phyloP scores from a whole-genome alignment of 1,139 yeast genomes.

The Candida neerlandica region DNA sequence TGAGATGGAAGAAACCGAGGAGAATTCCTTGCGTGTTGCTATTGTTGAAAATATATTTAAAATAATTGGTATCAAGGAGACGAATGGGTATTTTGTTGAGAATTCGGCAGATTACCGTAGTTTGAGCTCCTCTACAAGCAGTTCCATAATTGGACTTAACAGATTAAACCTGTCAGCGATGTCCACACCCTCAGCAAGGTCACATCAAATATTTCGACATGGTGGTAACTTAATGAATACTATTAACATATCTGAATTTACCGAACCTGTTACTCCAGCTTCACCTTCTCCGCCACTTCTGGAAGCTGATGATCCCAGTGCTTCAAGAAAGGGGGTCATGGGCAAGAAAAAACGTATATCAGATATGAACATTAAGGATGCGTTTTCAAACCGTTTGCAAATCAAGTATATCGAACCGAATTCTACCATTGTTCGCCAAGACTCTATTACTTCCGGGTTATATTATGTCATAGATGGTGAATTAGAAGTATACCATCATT shows the following conservation, averaged over 20 bases:
- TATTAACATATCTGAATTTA: conserved; percentile 10
- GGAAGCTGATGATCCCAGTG: background rate
- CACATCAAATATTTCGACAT: conserved; percentile 8
- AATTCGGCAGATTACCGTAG: conserved; percentile 8
- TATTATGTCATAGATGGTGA: conserved; percentile 79
- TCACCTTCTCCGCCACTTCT: background rate
- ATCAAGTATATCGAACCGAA: conserved; percentile 59
- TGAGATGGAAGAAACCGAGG: conserved; percentile 74
- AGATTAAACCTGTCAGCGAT: conserved; percentile 6
- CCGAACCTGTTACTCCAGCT: background rate
- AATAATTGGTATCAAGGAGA: conserved; percentile 62
- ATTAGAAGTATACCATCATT: conserved; percentile 56
- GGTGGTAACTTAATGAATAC: conserved; percentile 14
- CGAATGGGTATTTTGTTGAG: conserved; percentile 11
- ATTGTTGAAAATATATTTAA: conserved; percentile 76
- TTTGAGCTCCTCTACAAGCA: conserved; percentile 13
- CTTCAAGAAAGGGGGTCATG: background rate
- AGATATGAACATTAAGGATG: conserved; percentile 47
- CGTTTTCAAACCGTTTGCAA: conserved; percentile 65
- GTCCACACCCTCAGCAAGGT: conserved; percentile 7
- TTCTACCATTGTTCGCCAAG: conserved; percentile 60
- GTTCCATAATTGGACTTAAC: conserved; percentile 11
- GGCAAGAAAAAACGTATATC: conserved; percentile 8
- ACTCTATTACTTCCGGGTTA: conserved; percentile 70
- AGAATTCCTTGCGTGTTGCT: conserved; percentile 66